Conservation (phyloP, 371 early-diverging fungal species). For the Apophysomyces variabilis region DNA sequence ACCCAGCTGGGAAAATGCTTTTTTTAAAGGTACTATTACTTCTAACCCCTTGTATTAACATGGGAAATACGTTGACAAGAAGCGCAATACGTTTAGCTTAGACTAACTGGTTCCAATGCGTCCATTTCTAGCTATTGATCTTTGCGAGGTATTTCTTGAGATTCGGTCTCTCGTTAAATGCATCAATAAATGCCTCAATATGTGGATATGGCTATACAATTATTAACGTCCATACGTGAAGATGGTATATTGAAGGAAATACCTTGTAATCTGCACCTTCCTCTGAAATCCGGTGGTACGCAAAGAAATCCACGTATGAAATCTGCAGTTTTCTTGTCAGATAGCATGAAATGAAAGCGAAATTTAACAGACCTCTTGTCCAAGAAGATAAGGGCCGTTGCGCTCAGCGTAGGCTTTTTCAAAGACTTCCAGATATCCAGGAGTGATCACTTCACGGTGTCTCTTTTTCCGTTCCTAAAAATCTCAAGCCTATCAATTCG, state of each 20-base stretch:
- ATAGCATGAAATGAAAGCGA: no score
- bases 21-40: no score
- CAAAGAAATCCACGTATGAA: slow-evolving; percentile 32
- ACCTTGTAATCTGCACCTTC: slow-evolving; percentile 10
- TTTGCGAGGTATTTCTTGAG: slow-evolving; percentile 19
- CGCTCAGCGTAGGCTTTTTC: slow-evolving; percentile 14
- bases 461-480: slow-evolving; percentile 10
- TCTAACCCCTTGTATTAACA: no score
- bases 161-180: slow-evolving; percentile 28
- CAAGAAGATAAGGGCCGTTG: slow-evolving; percentile 31
- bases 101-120: background rate
- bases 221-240: background rate
- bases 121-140: background rate
- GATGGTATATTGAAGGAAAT: background rate
- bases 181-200: slow-evolving; percentile 25
- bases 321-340: slow-evolving; percentile 2
- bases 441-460: background rate
- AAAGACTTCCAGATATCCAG: slow-evolving; percentile 3
- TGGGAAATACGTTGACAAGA: no score
- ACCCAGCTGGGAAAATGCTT: no score
- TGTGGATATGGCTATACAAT: slow-evolving; percentile 24
- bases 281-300: slow-evolving; percentile 27
- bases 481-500: background rate
- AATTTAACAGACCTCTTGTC: slow-evolving; percentile 19
- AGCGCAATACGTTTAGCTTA: no score